phyloP scores from a whole-genome alignment of 352 stramenopile species.

The Globisporangium radiosum region DNA sequence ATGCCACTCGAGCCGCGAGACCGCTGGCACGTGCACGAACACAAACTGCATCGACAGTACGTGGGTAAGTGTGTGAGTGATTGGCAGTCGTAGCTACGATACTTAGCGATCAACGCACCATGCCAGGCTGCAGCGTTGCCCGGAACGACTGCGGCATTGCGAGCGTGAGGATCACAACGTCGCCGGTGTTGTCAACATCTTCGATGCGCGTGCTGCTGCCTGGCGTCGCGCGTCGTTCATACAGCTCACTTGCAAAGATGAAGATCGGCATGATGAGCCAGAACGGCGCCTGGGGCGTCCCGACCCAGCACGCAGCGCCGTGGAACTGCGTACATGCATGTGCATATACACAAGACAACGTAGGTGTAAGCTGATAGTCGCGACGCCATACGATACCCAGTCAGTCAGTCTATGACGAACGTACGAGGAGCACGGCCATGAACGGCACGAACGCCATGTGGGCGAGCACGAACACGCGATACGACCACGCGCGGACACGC shows the following conservation, averaged over 20 bases:
- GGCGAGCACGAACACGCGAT: conserved; percentile 20
- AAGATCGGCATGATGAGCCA: conserved; percentile 23
- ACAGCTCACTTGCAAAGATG: conserved; percentile 24
- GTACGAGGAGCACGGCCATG: conserved; percentile 23
- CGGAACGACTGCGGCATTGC: conserved; percentile 22
- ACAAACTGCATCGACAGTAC: conserved; percentile 31
- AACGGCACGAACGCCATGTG: conserved; percentile 30
- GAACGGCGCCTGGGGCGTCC: conserved; percentile 23
- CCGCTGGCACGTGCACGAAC: conserved; percentile 44
- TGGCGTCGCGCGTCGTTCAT: conserved; percentile 13
- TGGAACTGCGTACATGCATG: conserved; percentile 26
- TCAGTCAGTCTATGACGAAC: background rate
- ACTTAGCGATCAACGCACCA: conserved; percentile 14
- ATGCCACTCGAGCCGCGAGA: conserved; percentile 70
- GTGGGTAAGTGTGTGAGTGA: background rate
- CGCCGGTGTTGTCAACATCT: conserved; percentile 6
- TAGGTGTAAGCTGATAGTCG: too few species aligned
- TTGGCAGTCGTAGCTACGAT: too few species aligned
- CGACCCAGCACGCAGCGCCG: conserved; percentile 27
- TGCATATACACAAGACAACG: too few species aligned
- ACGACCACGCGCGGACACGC: conserved; percentile 16
- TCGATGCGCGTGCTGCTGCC: conserved; percentile 19
- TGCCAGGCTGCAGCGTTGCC: conserved; percentile 22
- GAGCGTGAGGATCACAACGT: conserved; percentile 24
- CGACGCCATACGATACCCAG: too few species aligned